Percentiles rank a stretch among this genome's conserved stretches.
phyloP scores from a whole-genome alignment of 208 protist genomes.

The Leishmania tropica region DNA sequence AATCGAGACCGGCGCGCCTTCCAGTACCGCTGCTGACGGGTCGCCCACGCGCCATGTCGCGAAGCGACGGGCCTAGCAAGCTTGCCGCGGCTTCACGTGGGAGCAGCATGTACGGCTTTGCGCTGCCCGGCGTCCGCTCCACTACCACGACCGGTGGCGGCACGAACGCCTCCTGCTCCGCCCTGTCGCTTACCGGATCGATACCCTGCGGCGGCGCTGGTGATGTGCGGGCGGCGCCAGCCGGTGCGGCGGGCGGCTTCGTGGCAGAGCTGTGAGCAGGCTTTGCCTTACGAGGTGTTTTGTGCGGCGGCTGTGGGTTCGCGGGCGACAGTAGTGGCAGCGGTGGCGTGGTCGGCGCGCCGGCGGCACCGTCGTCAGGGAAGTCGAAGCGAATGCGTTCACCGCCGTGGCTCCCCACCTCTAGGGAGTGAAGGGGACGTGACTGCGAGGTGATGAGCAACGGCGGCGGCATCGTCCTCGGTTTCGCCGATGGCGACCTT shows the following conservation, averaged over 20 bases:
- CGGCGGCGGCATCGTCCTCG: slow-evolving; percentile 10
- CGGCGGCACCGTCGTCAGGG: neutral
- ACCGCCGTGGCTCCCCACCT: slow-evolving; percentile 10
- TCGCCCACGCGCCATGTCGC: neutral
- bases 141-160: slow-evolving; percentile 23
- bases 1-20: neutral
- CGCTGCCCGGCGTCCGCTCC: slow-evolving; percentile 4
- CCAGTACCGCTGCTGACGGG: neutral
- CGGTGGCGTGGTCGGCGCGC: neutral
- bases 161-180: neutral
- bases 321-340: neutral
- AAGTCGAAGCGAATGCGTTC: slow-evolving; percentile 14
- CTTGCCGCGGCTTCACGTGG: slow-evolving; percentile 21
- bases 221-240: neutral
- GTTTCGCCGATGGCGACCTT: neutral
- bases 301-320: neutral
- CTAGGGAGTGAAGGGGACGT: slow-evolving; percentile 15
- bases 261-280: neutral
- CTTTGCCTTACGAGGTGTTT: neutral
- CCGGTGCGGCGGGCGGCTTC: neutral
- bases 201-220: neutral
- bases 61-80: slow-evolving; percentile 19
- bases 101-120: slow-evolving; percentile 25
- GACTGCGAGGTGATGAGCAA: slow-evolving; percentile 20
- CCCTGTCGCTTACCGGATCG: neutral